These are phyloP conservation scores for Millerozyma miso DNA, from an alignment of 805 yeast species.

Conservation along the genomic window DNA sequence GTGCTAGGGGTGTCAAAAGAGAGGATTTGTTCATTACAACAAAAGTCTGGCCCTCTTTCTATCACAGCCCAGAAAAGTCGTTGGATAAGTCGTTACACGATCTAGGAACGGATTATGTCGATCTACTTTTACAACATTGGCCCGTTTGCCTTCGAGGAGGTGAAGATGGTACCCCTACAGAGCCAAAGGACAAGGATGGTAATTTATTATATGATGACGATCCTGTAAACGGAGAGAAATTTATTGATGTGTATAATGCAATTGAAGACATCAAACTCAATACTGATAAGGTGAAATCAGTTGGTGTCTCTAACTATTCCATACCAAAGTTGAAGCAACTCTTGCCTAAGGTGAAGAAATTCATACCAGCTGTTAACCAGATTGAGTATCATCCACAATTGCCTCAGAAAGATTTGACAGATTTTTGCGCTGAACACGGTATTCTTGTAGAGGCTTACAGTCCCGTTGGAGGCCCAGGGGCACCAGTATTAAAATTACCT, in stretches of 20 bases:
- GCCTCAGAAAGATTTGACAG: conserved; percentile 38
- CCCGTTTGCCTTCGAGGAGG: conserved; percentile 42
- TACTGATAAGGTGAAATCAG: conserved; percentile 28
- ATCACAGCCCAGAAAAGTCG: conserved; percentile 38
- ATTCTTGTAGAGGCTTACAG: conserved; percentile 52
- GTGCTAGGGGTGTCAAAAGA: conserved; percentile 46
- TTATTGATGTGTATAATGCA: conserved; percentile 24
- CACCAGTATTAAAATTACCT: conserved; percentile 56
- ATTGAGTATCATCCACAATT: conserved; percentile 34
- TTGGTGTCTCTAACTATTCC: conserved; percentile 36
- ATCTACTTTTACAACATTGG: conserved; percentile 47
- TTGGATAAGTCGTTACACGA: conserved; percentile 35
- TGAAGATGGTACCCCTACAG: conserved; percentile 33
- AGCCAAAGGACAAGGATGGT: conserved; percentile 36
- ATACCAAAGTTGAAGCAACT: conserved; percentile 23
- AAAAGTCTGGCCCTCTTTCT: conserved; percentile 42
- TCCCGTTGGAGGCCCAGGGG: conserved; percentile 59
- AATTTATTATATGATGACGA: conserved; percentile 30
- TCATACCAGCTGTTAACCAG: conserved; percentile 30
- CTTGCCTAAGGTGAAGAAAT: conserved; percentile 18
- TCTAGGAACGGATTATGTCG: conserved; percentile 44
- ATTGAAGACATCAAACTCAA: conserved; percentile 25
- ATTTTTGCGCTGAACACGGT: conserved; percentile 31
- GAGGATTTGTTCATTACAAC: conserved; percentile 40
- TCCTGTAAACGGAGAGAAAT: conserved; percentile 29